Evolutionary conservation across 345 rosid genomes (phyloP).

Genomic region (Populus deltoides): DNA sequence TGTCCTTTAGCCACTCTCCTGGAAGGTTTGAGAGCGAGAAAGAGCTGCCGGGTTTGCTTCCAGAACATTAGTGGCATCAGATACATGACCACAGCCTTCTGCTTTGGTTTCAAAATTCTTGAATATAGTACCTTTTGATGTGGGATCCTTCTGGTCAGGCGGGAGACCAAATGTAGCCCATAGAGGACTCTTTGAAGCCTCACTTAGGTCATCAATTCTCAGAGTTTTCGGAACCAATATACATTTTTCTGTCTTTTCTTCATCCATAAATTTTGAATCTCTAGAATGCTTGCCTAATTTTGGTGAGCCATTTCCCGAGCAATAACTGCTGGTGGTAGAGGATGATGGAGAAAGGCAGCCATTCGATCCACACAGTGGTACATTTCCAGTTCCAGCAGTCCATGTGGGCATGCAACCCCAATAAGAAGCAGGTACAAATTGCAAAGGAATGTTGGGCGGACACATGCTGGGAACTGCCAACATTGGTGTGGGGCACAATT

Average conservation of each 20-base stretch:
- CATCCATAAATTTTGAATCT: slow-evolving; percentile 44
- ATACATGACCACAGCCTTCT: slow-evolving; percentile 24
- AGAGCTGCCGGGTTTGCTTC: slow-evolving; percentile 71
- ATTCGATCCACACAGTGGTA: slow-evolving; percentile 15
- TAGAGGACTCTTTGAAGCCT: slow-evolving; percentile 76
- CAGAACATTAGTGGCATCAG: slow-evolving; percentile 38
- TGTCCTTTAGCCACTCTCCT: slow-evolving; percentile 47
- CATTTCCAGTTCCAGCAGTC: slow-evolving; percentile 35
- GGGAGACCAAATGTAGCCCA: slow-evolving; percentile 68
- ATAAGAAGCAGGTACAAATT: slow-evolving; percentile 61
- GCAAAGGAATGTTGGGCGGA: slow-evolving; percentile 64
- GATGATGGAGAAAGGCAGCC: slow-evolving; percentile 48
- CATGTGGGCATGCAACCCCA: slow-evolving; percentile 56
- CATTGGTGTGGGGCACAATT: slow-evolving; percentile 48
- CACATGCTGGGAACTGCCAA: slow-evolving; percentile 42
- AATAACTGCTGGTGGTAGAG: slow-evolving; percentile 38
- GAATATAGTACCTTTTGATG: slow-evolving; percentile 27
- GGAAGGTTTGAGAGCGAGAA: slow-evolving; percentile 55
- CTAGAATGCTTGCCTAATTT: slow-evolving; percentile 68
- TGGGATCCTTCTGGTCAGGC: slow-evolving; percentile 44
- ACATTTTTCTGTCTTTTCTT: slow-evolving; percentile 40
- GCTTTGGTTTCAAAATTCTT: slow-evolving; percentile 34
- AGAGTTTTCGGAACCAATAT: slow-evolving; percentile 66
- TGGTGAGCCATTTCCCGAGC: slow-evolving; percentile 46
- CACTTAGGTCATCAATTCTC: slow-evolving; percentile 67